Conservation (phyloP, 768 basidiomycete species). For the Collybia mongolica region DNA sequence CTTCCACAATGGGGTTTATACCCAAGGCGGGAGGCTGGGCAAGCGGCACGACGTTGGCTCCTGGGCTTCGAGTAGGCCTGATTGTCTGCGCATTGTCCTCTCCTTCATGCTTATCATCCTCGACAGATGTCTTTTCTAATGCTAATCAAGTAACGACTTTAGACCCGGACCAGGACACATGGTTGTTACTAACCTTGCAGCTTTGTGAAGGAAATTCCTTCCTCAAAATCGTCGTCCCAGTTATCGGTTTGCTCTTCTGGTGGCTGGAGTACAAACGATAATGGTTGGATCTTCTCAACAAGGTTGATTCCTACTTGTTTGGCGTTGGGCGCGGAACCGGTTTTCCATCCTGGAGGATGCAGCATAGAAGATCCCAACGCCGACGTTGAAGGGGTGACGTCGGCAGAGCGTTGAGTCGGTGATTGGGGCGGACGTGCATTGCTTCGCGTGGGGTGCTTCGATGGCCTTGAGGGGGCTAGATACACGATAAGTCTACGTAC, state of each 20-base stretch:
- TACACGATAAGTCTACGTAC: constrained; percentile 5
- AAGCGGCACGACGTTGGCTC: constrained; percentile 47
- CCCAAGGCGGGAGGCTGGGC: constrained; percentile 61
- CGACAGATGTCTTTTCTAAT: constrained; percentile 58
- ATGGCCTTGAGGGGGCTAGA: constrained; percentile 69
- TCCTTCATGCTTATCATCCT: constrained; percentile 52
- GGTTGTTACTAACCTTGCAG: constrained; percentile 50
- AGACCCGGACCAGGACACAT: too few relatives aligned
- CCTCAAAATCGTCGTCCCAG: constrained; percentile 99
- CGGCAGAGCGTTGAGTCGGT: constrained; percentile 42
- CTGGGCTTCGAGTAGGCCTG: constrained; percentile 72
- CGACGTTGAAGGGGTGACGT: constrained; percentile 29
- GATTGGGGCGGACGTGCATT: constrained; percentile 40
- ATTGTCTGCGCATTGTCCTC: constrained; percentile 85
- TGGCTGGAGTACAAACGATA: constrained; percentile 63
- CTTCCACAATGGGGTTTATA: constrained; percentile 76
- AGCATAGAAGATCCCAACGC: constrained; percentile 24
- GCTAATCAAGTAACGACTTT: constrained; percentile 32
- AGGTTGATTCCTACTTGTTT: constrained; percentile 38
- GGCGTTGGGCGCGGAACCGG: constrained; percentile 25
- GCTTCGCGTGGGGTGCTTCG: constrained; percentile 58
- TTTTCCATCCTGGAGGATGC: constrained; percentile 33
- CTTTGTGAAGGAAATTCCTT: constrained; percentile 86
- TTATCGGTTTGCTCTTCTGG: constrained; percentile 91
- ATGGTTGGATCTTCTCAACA: constrained; percentile 58